Evolutionary conservation across 352 stramenopile species (phyloP).

Genomic region (Phytophthora sansomeana): DNA sequence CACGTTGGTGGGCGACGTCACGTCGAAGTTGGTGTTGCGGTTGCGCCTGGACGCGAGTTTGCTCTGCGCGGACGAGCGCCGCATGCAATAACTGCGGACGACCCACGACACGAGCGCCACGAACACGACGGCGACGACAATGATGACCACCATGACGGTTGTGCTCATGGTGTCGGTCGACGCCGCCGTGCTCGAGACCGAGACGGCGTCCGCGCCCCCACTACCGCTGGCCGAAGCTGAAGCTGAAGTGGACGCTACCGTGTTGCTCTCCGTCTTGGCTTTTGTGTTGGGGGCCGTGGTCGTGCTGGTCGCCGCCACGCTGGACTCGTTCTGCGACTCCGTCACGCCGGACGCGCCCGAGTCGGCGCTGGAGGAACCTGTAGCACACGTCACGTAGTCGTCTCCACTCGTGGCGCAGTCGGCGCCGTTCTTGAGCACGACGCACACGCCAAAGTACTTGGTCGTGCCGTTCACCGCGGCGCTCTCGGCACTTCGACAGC

Average conservation of each 20-base stretch:
- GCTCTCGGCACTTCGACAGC: conserved; percentile 30
- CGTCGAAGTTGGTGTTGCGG: conserved; percentile 17
- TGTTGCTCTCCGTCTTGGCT: conserved; percentile 28
- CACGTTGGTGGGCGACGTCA: conserved; percentile 35
- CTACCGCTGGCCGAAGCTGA: not conserved
- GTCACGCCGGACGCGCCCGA: not conserved
- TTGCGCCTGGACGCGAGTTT: conserved; percentile 24
- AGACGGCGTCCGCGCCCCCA: not conserved
- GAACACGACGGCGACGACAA: conserved; percentile 40
- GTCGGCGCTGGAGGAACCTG: conserved; percentile 7
- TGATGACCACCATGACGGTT: conserved; percentile 35
- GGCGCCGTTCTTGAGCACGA: conserved; percentile 30
- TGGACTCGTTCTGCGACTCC: conserved; percentile 23
- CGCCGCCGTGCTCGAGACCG: conserved; percentile 1
- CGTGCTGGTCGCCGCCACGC: not conserved
- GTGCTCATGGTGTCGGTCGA: conserved; percentile 31
- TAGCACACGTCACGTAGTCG: conserved; percentile 38
- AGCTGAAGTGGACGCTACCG: not conserved
- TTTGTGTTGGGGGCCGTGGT: conserved; percentile 12
- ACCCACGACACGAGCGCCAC: conserved; percentile 42
- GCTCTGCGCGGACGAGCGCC: conserved; percentile 13
- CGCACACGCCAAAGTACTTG: conserved; percentile 42
- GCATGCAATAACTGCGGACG: conserved; percentile 35
- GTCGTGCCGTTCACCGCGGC: conserved; percentile 26
- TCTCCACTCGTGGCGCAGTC: conserved; percentile 35